A percentile compares a stretch with the other conserved stretches of the same genome.
phyloP scores from a whole-genome alignment of 768 basidiomycete genomes.

The Leccinum longicurvipes region DNA sequence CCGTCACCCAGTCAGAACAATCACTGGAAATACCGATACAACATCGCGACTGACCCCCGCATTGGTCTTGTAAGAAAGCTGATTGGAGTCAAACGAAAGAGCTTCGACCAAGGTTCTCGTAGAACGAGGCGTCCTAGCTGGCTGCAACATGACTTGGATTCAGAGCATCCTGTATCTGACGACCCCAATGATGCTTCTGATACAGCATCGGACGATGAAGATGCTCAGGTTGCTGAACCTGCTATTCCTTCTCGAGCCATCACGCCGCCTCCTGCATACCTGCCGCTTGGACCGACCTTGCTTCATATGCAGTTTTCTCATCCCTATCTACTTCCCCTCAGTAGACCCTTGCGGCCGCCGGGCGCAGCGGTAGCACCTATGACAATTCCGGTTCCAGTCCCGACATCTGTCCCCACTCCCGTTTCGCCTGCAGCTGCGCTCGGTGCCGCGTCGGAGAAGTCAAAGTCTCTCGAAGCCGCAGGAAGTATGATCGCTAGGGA shows the following conservation, averaged over 20 bases:
- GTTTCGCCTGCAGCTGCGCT: slow-evolving; percentile 76
- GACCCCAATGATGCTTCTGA: slow-evolving; percentile 40
- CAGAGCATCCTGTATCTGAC: slow-evolving; percentile 29
- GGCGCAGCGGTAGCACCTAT: slow-evolving; percentile 49
- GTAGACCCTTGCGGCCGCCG: slow-evolving; percentile 57
- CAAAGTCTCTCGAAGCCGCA: slow-evolving; percentile 64
- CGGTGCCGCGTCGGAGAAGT: slow-evolving; percentile 61
- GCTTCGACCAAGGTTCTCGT: slow-evolving; percentile 35
- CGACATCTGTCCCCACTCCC: slow-evolving; percentile 71
- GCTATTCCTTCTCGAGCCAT: slow-evolving; percentile 46
- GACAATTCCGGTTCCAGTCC: slow-evolving; percentile 38
- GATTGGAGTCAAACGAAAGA: slow-evolving; percentile 69
- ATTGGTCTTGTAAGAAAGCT: slow-evolving; percentile 65
- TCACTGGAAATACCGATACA: slow-evolving; percentile 54
- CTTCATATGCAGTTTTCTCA: slow-evolving; percentile 70
- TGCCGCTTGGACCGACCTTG: slow-evolving; percentile 67
- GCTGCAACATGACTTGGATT: slow-evolving; percentile 50
- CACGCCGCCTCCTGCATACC: slow-evolving; percentile 68
- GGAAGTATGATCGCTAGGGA: slow-evolving; percentile 63
- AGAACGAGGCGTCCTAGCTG: slow-evolving; percentile 39
- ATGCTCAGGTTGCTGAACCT: slow-evolving; percentile 30
- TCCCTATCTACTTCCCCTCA: slow-evolving; percentile 55
- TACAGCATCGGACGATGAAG: slow-evolving; percentile 39
- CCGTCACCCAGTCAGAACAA: slow-evolving; percentile 17
- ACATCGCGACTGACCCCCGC: slow-evolving; percentile 66